Base-by-base conservation (phyloP, 2,329 filamentous ascomycete genomes). In the Ciborinia camelliae region DNA sequence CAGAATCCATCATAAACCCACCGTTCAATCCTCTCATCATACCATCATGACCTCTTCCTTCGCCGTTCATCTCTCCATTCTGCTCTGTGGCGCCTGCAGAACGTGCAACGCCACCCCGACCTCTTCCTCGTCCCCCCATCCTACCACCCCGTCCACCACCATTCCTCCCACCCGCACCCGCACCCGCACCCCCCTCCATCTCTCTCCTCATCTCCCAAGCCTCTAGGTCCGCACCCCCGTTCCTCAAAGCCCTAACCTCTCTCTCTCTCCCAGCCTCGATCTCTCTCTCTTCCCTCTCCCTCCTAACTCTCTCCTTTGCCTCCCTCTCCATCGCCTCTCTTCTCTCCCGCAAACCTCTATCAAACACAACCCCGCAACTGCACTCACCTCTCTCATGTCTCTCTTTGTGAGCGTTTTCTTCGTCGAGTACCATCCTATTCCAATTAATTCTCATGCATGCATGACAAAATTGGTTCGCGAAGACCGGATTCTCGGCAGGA, bases 371-470 rank as follows among this genome's bases (percentile, higher is more conserved):
- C 20, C 69, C 66, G 50, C 73, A 74, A 2, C 50, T n/a, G 50
- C 71, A 74, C n/a, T 73, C 68, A 10, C 67, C 67, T 6, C 57
- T 52, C 60, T 68, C 48, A 48, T 74, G 73, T 20, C 54, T 41
- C 28, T 62, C 45, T 14, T 65, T 67, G 61, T 75, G 72, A n/a
- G 65, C 62, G 23, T 71, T 68, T 43, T 75, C 74, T 10, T 71
- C 64, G 6, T 50, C 53, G 41, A 73, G 59, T 3, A 72, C 70
- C 41, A 68, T 53, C 8, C 55, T 48, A 45, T 76, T 75, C 73
- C 74, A 76, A 1, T 71, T 62, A n/a, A 74, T 68, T 14, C 74
- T 64, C 28, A 60, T 60, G 55, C 74, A 76, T 10, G 69, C 55
- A 35, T 71, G 73, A 62, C 74, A 76, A 39, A 68, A 69, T 14